These are phyloP conservation scores for Jacaranda mimosifolia DNA, from an alignment of 257 asterid species.

Conservation along the genomic window DNA sequence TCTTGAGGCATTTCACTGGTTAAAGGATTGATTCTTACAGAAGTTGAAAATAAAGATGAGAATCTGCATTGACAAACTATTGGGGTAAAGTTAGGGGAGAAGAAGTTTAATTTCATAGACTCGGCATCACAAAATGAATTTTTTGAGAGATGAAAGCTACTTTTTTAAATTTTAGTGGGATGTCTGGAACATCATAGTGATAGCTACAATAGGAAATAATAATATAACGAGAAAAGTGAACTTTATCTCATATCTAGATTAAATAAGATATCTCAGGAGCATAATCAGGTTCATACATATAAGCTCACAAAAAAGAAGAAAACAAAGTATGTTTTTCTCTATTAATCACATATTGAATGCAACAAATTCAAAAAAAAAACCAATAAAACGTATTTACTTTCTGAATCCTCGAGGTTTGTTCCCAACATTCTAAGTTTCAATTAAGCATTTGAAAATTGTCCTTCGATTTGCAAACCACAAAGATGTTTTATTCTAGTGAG, in stretches of 20 bases:
- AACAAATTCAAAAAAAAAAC: not conserved
- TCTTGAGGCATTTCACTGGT: too few relatives aligned
- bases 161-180: not conserved
- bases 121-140: too few relatives aligned
- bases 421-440: not conserved
- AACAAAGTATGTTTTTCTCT: not conserved
- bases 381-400: conserved; percentile 13
- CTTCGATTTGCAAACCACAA: conserved; percentile 12
- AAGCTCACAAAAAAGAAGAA: too few relatives aligned
- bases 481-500: conserved; percentile 12
- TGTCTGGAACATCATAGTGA: too few relatives aligned
- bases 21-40: conserved; percentile 38
- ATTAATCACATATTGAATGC: not conserved
- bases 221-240: too few relatives aligned
- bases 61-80: conserved; percentile 46
- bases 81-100: not conserved
- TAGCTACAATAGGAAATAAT: too few relatives aligned
- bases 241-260: too few relatives aligned
- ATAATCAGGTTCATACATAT: too few relatives aligned
- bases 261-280: too few relatives aligned
- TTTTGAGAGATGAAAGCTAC: too few relatives aligned
- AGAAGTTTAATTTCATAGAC: not conserved
- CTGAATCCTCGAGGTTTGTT: not conserved
- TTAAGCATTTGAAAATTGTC: not conserved
- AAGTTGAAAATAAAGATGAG: conserved; percentile 37